Evolutionary conservation across 805 yeast species (phyloP), one percentile per base, ranked within the genome.

Genomic region (Yamadazyma paraphyllophila): DNA sequence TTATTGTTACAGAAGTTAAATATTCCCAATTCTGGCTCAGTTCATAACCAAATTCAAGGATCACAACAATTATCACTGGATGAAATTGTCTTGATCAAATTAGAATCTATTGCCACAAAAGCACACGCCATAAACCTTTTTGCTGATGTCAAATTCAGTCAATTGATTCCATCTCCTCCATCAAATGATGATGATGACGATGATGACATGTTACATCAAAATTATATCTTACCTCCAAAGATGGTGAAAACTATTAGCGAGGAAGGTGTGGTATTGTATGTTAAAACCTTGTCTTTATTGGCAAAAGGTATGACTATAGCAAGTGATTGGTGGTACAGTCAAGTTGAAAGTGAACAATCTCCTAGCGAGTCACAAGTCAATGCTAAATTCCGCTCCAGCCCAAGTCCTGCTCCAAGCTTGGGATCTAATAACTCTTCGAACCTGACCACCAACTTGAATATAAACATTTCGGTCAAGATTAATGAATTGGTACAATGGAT

Each of bases 121-220:
- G 89, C 96, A 0, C 94, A 90, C 59, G 96, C 96, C 0, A 82
- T 94, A 15, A 82, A 83, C 51, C 72, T 89, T 27, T 90, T 85
- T 69, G 98, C 97, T 0, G 96, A 90, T 54, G 90, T 89, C 24
- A 94, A 94, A 64, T 88, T 84, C 57, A 76, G 85, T 35, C 97
- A 92, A 67, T 71, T 91, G 54, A 79, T 85, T 31, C 96, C 96
- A 8, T 71, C 82, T 20, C 85, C 88, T 1, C 83, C 83, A 0
- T 77, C 81, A 0, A 63, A 71, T 3, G 67, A 66, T 44, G 67
- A 64, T 6, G 48, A 63, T 20, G 8, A 35, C 5, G 73, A 69
- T 39, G 71, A 69, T 34, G 72, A 67, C 40, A 47, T 60, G 10
- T 48, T 65, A 16, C 69, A 60, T 42, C 70, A 62, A 29, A 69